phyloP scores from a whole-genome alignment of 2,329 filamentous ascomycete species.

The Periconia digitata region DNA sequence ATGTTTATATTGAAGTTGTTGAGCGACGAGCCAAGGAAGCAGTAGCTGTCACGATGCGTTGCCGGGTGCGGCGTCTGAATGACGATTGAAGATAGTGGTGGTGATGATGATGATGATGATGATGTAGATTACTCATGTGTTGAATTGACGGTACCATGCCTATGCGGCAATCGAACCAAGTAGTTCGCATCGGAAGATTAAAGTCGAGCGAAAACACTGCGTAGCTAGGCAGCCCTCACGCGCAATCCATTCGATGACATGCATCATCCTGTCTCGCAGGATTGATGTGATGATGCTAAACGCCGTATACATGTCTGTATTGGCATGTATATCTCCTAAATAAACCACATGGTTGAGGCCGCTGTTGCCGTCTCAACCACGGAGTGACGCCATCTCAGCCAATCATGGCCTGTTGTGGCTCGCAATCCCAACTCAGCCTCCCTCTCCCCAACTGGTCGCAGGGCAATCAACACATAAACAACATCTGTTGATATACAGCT shows the following conservation, averaged over 20 bases:
- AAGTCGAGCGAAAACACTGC: no score
- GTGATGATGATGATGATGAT: no score
- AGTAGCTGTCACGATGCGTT: no score
- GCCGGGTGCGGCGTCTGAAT: neutral
- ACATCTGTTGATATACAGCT: neutral
- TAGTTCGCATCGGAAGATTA: no score
- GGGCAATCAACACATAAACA: neutral
- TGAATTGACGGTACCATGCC: no score
- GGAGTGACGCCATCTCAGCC: constrained; percentile 11
- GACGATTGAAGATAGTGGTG: neutral
- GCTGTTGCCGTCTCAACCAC: constrained; percentile 18
- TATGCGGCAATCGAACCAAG: neutral
- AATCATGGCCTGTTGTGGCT: constrained; percentile 1
- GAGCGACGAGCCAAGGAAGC: no score
- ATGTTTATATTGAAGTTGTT: neutral
- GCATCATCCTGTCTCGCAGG: no score
- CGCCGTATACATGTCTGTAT: no score
- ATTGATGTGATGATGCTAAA: no score
- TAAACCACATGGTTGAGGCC: neutral
- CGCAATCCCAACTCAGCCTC: neutral
- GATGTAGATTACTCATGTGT: neutral
- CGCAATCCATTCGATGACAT: no score
- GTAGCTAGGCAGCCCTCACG: no score
- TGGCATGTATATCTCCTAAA: no score
- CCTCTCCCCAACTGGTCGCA: constrained; percentile 1